These are phyloP conservation scores for Neurospora sp. DNA, from an alignment of 495 filamentous ascomycete genomes.

Conservation along the genomic window DNA sequence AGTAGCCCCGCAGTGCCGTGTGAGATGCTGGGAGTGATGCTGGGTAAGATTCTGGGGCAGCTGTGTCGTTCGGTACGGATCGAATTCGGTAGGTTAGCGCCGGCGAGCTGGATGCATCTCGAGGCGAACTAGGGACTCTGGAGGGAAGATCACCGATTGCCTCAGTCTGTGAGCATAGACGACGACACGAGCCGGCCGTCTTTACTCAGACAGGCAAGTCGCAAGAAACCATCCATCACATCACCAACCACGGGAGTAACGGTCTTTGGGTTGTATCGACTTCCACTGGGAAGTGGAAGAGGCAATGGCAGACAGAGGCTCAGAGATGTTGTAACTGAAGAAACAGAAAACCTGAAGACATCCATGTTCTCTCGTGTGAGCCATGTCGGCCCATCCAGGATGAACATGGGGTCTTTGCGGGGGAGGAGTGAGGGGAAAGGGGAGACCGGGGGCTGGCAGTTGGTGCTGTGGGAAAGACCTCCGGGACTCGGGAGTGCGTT, in stretches of 20 bases:
- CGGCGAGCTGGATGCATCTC: not conserved
- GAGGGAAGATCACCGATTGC: not conserved
- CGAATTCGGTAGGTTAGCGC: not conserved
- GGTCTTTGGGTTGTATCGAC: not conserved
- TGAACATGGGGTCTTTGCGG: not conserved
- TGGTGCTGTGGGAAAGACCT: not conserved
- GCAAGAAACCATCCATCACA: not conserved
- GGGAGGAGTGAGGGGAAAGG: not conserved
- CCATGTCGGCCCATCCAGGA: not conserved
- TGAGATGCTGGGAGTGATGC: not conserved
- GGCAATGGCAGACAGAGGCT: not conserved
- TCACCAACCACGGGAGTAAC: not conserved
- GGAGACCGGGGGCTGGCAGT: not conserved
- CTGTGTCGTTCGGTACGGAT: not conserved
- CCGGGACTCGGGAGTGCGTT: not conserved
- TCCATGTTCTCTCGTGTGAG: not conserved
- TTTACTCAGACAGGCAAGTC: not conserved
- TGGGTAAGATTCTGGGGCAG: not conserved
- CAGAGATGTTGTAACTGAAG: not conserved
- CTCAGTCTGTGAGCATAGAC: not conserved
- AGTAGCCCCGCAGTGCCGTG: not conserved
- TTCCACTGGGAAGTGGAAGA: not conserved
- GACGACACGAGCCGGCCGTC: not conserved
- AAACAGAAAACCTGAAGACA: not conserved
- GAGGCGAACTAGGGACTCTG: not conserved